A percentile compares a stretch with the other conserved stretches of the same genome.
These are phyloP conservation scores for Trichomonas tenax DNA, from an alignment of 208 protist species.

Conservation along the genomic window DNA sequence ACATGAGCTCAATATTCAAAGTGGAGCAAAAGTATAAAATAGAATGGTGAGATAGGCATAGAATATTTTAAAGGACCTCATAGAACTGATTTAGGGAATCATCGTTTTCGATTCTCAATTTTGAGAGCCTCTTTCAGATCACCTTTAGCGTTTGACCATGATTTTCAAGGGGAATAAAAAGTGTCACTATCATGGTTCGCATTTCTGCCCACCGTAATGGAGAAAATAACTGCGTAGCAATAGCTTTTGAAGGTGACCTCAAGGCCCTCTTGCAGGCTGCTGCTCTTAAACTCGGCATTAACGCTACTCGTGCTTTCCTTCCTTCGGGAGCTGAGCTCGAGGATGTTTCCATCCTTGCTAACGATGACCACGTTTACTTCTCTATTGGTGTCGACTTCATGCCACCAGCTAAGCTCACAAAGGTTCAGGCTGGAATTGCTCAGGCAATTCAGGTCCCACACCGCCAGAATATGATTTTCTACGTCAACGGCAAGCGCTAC, in stretches of 20 bases:
- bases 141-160: too few relatives aligned
- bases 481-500: slow-evolving; percentile 28
- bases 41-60: too few relatives aligned
- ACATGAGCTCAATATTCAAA: too few relatives aligned
- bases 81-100: too few relatives aligned
- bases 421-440: not conserved
- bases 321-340: not conserved
- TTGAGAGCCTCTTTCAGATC: too few relatives aligned
- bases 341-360: not conserved
- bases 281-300: not conserved
- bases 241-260: not conserved
- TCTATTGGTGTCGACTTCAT: not conserved
- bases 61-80: too few relatives aligned
- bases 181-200: not conserved
- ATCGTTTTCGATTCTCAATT: too few relatives aligned
- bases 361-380: not conserved
- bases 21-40: too few relatives aligned
- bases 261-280: not conserved
- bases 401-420: not conserved
- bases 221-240: not conserved
- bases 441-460: not conserved
- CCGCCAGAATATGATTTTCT: slow-evolving; percentile 13
- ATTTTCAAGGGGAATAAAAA: too few relatives aligned
- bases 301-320: not conserved
- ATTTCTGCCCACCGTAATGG: not conserved